Evolutionary conservation across 371 early-diverging fungal species (phyloP).

Genomic region (Mortierella sp.): DNA sequence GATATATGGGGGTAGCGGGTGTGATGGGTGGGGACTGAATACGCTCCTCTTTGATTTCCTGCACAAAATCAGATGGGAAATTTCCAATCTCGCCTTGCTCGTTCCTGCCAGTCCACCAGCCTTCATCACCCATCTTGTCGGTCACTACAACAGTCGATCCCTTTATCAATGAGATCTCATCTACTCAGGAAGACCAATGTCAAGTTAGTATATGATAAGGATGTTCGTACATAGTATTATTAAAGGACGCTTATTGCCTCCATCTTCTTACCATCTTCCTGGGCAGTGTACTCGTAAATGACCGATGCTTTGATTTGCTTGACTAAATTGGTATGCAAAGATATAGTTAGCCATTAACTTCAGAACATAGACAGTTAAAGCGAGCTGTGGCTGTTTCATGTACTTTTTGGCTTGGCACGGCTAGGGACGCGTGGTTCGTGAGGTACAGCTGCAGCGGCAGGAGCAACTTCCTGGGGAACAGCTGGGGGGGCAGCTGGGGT

Average conservation of each 20-base stretch:
- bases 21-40: constrained; percentile 54
- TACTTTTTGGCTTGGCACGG: constrained; percentile 42
- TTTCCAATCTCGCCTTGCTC: constrained; percentile 69
- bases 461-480: constrained; percentile 26
- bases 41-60: constrained; percentile 64
- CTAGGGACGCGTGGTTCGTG: constrained; percentile 38
- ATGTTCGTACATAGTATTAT: neutral
- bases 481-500: neutral
- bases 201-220: neutral
- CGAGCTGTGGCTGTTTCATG: neutral
- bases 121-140: constrained; percentile 68
- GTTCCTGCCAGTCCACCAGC: constrained; percentile 73
- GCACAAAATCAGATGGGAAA: constrained; percentile 72
- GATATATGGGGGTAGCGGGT: constrained; percentile 12
- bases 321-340: constrained; percentile 11
- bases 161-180: constrained; percentile 66
- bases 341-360: neutral
- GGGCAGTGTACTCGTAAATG: constrained; percentile 69
- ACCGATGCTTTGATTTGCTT: constrained; percentile 67
- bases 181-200: constrained; percentile 27
- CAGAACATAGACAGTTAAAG: neutral
- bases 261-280: constrained; percentile 62
- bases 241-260: neutral
- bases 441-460: constrained; percentile 14
- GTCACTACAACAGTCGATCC: constrained; percentile 66